Conservation (phyloP, 1,284 basidiomycete species). For the Marasmius tenuissimus region DNA sequence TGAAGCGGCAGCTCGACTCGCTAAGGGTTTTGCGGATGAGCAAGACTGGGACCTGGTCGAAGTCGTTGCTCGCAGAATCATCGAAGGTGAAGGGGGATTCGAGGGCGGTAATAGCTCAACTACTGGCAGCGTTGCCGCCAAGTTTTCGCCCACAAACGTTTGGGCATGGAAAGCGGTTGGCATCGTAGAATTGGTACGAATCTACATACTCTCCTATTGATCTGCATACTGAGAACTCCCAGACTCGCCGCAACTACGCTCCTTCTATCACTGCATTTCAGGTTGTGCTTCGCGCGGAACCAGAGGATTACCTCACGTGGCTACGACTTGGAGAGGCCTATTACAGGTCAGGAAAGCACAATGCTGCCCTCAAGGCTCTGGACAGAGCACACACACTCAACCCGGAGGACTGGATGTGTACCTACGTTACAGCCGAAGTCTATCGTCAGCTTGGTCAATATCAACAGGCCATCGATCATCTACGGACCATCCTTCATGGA, state of each 20-base stretch:
- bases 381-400: constrained; percentile 69
- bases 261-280: constrained; percentile 88
- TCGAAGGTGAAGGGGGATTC: constrained; percentile 88
- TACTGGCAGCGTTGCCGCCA: constrained; percentile 42
- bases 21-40: constrained; percentile 89
- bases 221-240: constrained; percentile 2
- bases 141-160: constrained; percentile 77
- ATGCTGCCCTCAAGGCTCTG: constrained; percentile 89
- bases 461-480: constrained; percentile 71
- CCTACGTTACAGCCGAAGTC: constrained; percentile 86
- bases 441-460: constrained; percentile 80
- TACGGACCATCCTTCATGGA: constrained; percentile 56
- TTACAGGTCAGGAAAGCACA: constrained; percentile 82
- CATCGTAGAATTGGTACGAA: constrained; percentile 83
- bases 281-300: constrained; percentile 80
- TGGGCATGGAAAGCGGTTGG: constrained; percentile 99
- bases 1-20: constrained; percentile 82
- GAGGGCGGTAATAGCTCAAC: constrained; percentile 57
- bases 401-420: constrained; percentile 81
- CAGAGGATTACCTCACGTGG: constrained; percentile 83
- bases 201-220: constrained; percentile 9
- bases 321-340: constrained; percentile 93
- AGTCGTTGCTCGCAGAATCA: constrained; percentile 86
- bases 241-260: constrained; percentile 77
- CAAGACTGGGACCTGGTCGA: constrained; percentile 96